Base-by-base conservation (phyloP, 495 filamentous ascomycete species). In the Aspergillus sclerotioniger region DNA sequence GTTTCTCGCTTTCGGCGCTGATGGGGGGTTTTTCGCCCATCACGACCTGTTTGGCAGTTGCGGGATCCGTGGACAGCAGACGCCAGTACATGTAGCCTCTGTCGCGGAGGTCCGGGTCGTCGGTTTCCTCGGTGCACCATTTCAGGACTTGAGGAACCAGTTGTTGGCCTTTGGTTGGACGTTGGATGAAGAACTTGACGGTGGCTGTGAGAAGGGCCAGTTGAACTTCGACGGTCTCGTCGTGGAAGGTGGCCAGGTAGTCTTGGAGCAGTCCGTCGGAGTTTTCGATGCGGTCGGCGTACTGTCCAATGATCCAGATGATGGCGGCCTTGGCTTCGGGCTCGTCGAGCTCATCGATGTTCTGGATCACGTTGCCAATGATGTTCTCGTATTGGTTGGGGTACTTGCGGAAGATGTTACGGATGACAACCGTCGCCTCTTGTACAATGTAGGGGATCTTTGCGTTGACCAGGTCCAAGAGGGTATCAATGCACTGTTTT, bases 361-460 rank as follows among this genome's bases (percentile, higher is more conserved):
- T 91, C 72, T 96, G 90, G 75, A 96, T 97, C 1, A 99, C 84
- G 7, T 91, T 91, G 13, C 87, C 85, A 70, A 99, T 99, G 74
- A 99, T 98, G 57, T 87, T 90, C 73, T 99, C 94, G 71, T 99
- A 99, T 69, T 96, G 89, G 68, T 97, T 96, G 6, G 94, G 94
- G 69, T 99, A 99, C 73, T 98, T 98, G 58, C 94, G 86, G 82
- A 99, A 98, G 67, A 99, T 98, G 71, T 99, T 98, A 61, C 91
- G 88, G 66, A 99, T 99, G 17, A 99, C 94, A 21, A 99, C 94
- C 0, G 95, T 99, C n/a, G 94, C 94, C 75, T 99, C 94, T 72
- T 99, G 94, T 6, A 99, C 94, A 53, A 99, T 98, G 70, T 99
- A 99, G n/a, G 90, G 91, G 48, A 99, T 90, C 74, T 98, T 98